A percentile compares a stretch with the other conserved stretches of the same genome.
Evolutionary conservation across 352 stramenopile species (phyloP).

Genomic region (Pythium scleroteichum): DNA sequence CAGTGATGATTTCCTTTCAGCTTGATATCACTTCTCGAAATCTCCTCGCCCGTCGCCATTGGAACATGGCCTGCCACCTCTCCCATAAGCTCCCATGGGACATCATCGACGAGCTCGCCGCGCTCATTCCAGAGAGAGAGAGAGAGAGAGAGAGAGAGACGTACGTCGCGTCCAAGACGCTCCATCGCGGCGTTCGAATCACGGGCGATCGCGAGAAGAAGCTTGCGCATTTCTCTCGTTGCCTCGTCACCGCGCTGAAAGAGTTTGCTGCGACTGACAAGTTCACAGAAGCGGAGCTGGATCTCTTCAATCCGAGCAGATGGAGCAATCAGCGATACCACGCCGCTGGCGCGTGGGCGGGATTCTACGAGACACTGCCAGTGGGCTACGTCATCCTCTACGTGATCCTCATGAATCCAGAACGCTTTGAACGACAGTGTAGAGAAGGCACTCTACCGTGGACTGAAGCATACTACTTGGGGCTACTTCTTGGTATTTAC

Average conservation of each 20-base stretch:
- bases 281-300: conserved; percentile 26
- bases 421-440: too few relatives aligned
- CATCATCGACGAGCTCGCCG: too few relatives aligned
- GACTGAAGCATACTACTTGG: too few relatives aligned
- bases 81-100: too few relatives aligned
- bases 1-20: too few relatives aligned
- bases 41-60: too few relatives aligned
- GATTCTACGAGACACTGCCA: background rate
- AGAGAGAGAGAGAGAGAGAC: too few relatives aligned
- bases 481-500: background rate
- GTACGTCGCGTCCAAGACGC: too few relatives aligned
- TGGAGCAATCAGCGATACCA: conserved; percentile 14
- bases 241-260: conserved; percentile 24
- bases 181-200: background rate
- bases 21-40: too few relatives aligned
- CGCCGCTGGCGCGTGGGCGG: conserved; percentile 24
- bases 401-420: conserved; percentile 16
- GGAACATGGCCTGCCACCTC: background rate
- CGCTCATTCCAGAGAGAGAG: too few relatives aligned
- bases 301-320: conserved; percentile 24
- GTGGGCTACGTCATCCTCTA: conserved; percentile 36
- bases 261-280: conserved; percentile 33
- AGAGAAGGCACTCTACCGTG: too few relatives aligned
- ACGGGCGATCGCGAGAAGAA: too few relatives aligned
- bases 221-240: conserved; percentile 32